Percentiles rank a stretch among this genome's conserved stretches.
These are phyloP conservation scores for Exophiala phaeomuriformis DNA, from an alignment of 2,329 filamentous ascomycete species.

Conservation along the genomic window DNA sequence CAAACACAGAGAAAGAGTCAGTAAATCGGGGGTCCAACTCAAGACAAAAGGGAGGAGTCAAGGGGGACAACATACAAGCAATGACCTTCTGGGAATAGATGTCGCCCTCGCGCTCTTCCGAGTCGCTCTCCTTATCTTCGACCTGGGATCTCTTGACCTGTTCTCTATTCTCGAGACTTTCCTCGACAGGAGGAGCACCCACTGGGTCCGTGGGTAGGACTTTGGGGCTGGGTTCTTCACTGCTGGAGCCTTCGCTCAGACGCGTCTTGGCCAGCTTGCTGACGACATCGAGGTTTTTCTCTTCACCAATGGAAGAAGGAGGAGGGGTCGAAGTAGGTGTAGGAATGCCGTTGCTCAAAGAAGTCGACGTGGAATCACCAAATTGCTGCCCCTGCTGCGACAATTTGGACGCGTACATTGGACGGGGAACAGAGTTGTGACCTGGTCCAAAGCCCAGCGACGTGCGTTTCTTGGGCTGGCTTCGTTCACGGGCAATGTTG, in stretches of 20 bases:
- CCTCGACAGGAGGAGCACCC: constrained; percentile 51
- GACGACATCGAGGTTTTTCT: constrained; percentile 50
- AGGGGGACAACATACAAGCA: constrained; percentile 58
- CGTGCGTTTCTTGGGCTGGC: constrained; percentile 58
- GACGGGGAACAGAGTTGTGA: constrained; percentile 56
- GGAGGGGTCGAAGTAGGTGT: constrained; percentile 63
- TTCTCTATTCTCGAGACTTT: constrained; percentile 47
- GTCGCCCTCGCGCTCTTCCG: constrained; percentile 71
- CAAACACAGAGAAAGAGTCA: not conserved
- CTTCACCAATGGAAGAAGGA: constrained; percentile 50
- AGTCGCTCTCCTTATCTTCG: constrained; percentile 67
- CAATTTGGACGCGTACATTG: constrained; percentile 56
- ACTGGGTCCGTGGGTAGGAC: constrained; percentile 65
- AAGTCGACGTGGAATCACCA: constrained; percentile 33
- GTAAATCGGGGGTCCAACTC: not conserved
- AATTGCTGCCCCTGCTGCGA: constrained; percentile 18
- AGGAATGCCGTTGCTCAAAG: constrained; percentile 53
- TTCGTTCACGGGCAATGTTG: constrained; percentile 59
- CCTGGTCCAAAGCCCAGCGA: constrained; percentile 52
- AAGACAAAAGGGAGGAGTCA: not conserved
- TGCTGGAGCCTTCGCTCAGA: constrained; percentile 63
- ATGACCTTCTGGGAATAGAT: constrained; percentile 93
- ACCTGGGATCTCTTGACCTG: constrained; percentile 50
- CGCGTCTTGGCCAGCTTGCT: constrained; percentile 34
- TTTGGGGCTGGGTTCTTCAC: constrained; percentile 68